Conservation (phyloP, 345 rosid genomes). For the Populus ilicifolia region DNA sequence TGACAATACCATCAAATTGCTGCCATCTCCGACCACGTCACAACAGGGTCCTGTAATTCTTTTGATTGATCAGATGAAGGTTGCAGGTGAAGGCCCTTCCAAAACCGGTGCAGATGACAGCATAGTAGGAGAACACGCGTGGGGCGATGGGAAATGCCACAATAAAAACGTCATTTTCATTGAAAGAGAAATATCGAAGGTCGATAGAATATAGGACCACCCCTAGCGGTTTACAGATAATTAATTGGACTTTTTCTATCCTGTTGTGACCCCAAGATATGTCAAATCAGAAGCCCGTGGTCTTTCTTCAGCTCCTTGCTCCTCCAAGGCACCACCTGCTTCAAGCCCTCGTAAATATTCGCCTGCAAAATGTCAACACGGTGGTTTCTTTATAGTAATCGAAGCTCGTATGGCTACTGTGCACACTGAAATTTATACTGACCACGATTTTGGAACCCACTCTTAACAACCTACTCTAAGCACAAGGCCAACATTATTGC, state of each 20-base stretch:
- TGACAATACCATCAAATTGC: neutral
- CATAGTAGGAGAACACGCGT: neutral
- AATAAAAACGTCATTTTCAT: constrained; percentile 9
- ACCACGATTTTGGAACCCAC: neutral
- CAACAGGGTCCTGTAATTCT: neutral
- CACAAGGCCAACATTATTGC: neutral
- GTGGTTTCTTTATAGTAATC: neutral
- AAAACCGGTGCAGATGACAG: neutral
- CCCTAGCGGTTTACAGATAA: neutral
- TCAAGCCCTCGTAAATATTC: constrained; percentile 56
- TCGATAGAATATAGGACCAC: neutral
- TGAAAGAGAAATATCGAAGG: constrained; percentile 10
- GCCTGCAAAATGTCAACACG: constrained; percentile 39
- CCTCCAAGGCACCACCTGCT: constrained; percentile 64
- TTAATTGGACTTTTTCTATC: neutral
- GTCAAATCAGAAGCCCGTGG: constrained; percentile 29
- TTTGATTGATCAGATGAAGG: neutral
- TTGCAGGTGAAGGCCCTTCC: neutral
- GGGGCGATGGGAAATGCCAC: neutral
- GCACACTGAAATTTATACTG: neutral
- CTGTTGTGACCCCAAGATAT: neutral
- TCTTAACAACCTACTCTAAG: neutral
- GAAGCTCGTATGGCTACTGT: neutral
- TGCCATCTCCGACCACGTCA: neutral
- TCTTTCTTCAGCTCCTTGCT: constrained; percentile 44